Evolutionary conservation across 225 moss, liverwort and hornwort species (phyloP), one percentile per base, ranked within the genome.

Genomic region (Marchantia paleacea): DNA sequence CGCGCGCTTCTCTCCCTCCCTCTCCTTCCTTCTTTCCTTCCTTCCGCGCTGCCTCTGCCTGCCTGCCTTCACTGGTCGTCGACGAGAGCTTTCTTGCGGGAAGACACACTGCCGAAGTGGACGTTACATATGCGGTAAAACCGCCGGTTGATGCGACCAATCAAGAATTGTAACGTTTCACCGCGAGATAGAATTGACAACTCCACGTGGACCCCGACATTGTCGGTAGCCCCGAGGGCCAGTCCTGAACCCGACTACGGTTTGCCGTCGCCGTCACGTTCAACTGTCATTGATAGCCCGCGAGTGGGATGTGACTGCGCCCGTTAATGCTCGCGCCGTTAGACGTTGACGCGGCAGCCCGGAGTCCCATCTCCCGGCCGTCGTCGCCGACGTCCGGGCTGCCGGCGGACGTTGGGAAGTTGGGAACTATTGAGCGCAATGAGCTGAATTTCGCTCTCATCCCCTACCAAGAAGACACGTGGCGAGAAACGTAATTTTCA

Each of bases 61-160:
- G 9, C 62, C 62, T 24, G 7, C 30, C 10, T 31, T 31, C 31
- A 1, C 30, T 68, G 10, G 28, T 68, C 28, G 12, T 68, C 68
- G 12, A 10, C 69, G 16, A 12, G 47, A 70, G 69, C 69, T 70
- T 70, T 48, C 69, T 70, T 70, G 69, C 69, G 69, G 53, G 53
- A 74, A 25, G 25, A 54, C 11, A 74, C 74, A 24, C 54, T 24
- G 18, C 74, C 74, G 55, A 55, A 74, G 52, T 74, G 74, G 74
- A 74, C 74, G 74, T 74, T 74, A 74, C 74, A 55, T 25, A 74
- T 28, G 54, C 74, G 52, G 53, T 74, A 74, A 74, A 74, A 74
- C 74, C 74, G 74, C 74, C 74, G 74, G 54, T 74, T 74, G 74
- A 55, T 3, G 19, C 7, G 25, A 28, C 74, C 74, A 28, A 74